Base-by-base conservation (phyloP, 345 rosid species). In the Hirschfeldia incana region DNA sequence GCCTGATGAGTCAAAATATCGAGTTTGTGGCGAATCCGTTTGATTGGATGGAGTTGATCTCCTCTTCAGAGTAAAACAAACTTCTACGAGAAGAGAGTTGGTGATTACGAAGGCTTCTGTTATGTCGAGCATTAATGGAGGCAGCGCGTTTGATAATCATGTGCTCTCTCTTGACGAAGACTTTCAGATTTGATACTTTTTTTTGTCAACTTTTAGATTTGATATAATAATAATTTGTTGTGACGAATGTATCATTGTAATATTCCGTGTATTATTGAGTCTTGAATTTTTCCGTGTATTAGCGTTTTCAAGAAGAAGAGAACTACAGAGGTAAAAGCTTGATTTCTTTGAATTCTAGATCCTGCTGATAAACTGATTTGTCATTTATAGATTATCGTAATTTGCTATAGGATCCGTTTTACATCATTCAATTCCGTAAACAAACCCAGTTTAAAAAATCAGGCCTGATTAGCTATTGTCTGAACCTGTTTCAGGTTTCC, bases 41-140 rank as follows among this genome's bases (percentile, higher is more conserved):
- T 80, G 98, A 93, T 77, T 93, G 98, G 98, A 90, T 93, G 98
- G 98, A 91, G 76, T 74, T 93, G 65, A 93, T 93, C 0, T 89
- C 94, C 94, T 1, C 82, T 91, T 51, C 97, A 93, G 29, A 97
- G 98, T 46, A 93, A 91, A 83, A 93, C 97, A 0, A 91, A 93
- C 67, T 93, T 93, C 77, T 93, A 91, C 8, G 95, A 91, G 88
- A 93, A 89, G 65, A 70, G 95, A 33, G 95, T 91, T 1, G 97
- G 94, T 0, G 98, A 91, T 51, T 93, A 89, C 58, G 46, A 91
- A 89, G 75, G 98, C 93, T 32, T 81, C 94, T 1, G 92, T 89
- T 27, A 91, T 91, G 97, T 86, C 88, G 2, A 84, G 87, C 68
- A 68, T 91, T 60, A 81, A 80, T 33, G 94, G 91, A 0, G 87